Evolutionary conservation across 495 filamentous ascomycete species (phyloP).

Genomic region (Aspergillus sclerotioniger): DNA sequence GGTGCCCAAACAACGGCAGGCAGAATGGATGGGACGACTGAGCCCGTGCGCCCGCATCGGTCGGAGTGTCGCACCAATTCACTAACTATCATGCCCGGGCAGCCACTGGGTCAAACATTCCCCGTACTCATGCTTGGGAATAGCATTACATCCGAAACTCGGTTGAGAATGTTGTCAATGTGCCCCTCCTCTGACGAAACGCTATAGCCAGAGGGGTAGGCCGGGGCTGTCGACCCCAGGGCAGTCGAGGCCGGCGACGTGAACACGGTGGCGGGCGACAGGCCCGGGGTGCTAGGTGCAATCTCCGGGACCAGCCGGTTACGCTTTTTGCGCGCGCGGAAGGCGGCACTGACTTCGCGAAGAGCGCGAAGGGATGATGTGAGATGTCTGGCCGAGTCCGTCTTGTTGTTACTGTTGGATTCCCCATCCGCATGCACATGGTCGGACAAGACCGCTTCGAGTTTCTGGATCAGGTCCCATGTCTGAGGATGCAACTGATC

Average conservation of each 20-base stretch:
- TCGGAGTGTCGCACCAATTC: neutral
- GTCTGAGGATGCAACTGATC: slow-evolving; percentile 30
- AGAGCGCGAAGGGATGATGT: slow-evolving; percentile 41
- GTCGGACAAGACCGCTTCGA: slow-evolving; percentile 41
- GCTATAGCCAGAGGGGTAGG: slow-evolving; percentile 16
- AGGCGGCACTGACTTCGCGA: slow-evolving; percentile 38
- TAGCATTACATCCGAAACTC: slow-evolving; percentile 44
- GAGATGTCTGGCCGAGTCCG: slow-evolving; percentile 41
- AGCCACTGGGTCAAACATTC: slow-evolving; percentile 10
- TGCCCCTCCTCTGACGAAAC: slow-evolving; percentile 12
- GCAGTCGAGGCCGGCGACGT: slow-evolving; percentile 29
- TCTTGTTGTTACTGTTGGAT: slow-evolving; percentile 29
- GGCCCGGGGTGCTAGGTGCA: slow-evolving; percentile 1
- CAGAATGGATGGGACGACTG: neutral
- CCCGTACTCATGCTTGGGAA: slow-evolving; percentile 38
- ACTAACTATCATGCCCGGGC: neutral
- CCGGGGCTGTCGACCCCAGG: slow-evolving; percentile 11
- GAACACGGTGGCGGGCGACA: slow-evolving; percentile 22
- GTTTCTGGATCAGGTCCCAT: slow-evolving; percentile 37
- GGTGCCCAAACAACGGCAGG: neutral
- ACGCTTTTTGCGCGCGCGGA: slow-evolving; percentile 24
- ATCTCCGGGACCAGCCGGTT: slow-evolving; percentile 5
- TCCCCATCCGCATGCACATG: slow-evolving; percentile 41
- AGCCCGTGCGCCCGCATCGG: neutral
- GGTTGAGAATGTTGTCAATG: slow-evolving; percentile 25